Evolutionary conservation across 2,329 filamentous ascomycete species (phyloP), one percentile per base, ranked within the genome.

Genomic region (Truncatella angustata): DNA sequence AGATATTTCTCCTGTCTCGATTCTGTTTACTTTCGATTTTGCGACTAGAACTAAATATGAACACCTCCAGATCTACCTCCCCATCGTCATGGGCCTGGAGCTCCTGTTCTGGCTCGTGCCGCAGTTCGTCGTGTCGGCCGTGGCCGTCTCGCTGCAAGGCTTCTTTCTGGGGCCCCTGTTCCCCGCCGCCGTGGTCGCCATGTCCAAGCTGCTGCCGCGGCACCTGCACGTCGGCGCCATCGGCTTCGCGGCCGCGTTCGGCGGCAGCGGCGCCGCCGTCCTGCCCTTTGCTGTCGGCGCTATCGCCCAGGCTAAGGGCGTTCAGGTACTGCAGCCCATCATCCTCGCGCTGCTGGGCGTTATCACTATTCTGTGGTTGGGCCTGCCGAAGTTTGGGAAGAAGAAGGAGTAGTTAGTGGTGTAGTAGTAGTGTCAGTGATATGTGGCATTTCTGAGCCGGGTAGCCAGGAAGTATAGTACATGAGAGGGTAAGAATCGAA

Each of bases 51-150:
- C 1, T 10, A 23, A 28, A 20, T 14, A 45, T 10, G 24, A 42
- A 12, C 4, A 16, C 20, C 7, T 28, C 11, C n/a, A 71, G 62
- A 71, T 78, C 23, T 94, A 93, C 68, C 77, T 92, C 3, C 70
- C 80, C 4, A 63, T 84, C 14, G 78, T 82, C 3, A 84, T 90
- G 63, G 82, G 65, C 0, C 75, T 90, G 4, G 81, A 90, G 60
- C 77, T 93, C 0, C 68, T 93, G 36, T 89, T 93, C 72, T 94
- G 89, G 89, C 82, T 92, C 2, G 85, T 94, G 0, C 89, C 90
- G 0, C 80, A 86, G 49, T 90, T 92, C 65, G 81, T 87, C 61
- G 86, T 89, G 5, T 90, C 87, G 0, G 86, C 87, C 0, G 77
- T 92, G 2, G 84, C 87, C 4, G 85, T 91, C 10, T 75, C 84